Evolutionary conservation across 2,329 filamentous ascomycete species (phyloP), one percentile per base, ranked within the genome.

Genomic region (Davidsoniella eucalypti): DNA sequence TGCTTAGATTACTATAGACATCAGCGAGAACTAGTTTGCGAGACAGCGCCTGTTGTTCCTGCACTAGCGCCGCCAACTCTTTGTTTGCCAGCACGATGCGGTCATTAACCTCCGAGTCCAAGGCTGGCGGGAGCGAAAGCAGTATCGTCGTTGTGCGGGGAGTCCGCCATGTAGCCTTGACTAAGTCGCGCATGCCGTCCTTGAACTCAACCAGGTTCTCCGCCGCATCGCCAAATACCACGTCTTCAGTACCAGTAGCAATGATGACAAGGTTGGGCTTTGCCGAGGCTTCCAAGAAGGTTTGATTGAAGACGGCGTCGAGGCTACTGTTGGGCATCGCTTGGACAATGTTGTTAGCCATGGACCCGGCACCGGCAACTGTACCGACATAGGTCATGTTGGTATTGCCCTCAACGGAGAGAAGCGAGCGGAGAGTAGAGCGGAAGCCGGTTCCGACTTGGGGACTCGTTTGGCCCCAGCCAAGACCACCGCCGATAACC

Each of bases 231-330:
- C 36, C 44, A 17, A 23, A 37, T 3, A 41, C 29, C 5, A 40
- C 46, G 54, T 69, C 66, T 53, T 68, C 68, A 12, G 65, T 64
- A 1, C 66, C 66, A 6, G 57, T 61, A 51, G 68, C 65, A 51
- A 68, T 52, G 6, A 65, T 55, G 40, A 67, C 57, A 10, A 67
- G 23, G 49, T 67, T 64, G 1, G 67, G 66, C 52, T 58, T 57
- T 49, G 59, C 57, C 26, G 53, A 37, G 1, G 59, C 55, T 8
- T 63, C 55, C 9, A 25, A 25, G 26, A 55, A 52, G 1, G 64
- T 64, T 49, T 61, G 63, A 23, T 46, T 51, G 36, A 58, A 57
- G 8, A 67, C 60, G 45, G 64, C 55, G 53, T 61, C 58, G 48
- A 68, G 59, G 45, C 58, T 54, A 29, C 58, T 61, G 7, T 64